phyloP scores from a whole-genome alignment of 345 rosid genomes.

The Eucalyptus viminalis region DNA sequence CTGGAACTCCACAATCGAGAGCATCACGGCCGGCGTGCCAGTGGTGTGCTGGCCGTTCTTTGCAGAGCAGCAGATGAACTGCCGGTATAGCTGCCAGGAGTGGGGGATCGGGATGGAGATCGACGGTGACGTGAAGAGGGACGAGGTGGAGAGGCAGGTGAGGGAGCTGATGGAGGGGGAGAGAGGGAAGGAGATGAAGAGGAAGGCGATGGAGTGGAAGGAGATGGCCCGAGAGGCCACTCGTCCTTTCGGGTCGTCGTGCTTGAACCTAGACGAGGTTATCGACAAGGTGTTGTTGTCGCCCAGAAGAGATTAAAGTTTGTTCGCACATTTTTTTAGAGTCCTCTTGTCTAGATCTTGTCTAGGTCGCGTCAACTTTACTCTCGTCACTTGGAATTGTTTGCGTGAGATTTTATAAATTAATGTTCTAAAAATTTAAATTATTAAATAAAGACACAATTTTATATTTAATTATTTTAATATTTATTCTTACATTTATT shows the following conservation, averaged over 20 bases:
- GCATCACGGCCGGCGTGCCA: conserved; percentile 28
- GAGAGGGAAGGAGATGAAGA: conserved; percentile 38
- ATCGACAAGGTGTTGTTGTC: conserved; percentile 8
- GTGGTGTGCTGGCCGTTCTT: conserved; percentile 61
- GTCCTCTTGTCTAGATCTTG: too few species aligned
- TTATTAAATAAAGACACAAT: too few species aligned
- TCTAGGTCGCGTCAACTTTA: too few species aligned
- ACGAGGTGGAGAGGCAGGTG: conserved; percentile 29
- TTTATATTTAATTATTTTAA: too few species aligned
- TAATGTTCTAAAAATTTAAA: too few species aligned
- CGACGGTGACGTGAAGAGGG: conserved; percentile 35
- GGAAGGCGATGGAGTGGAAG: conserved; percentile 32
- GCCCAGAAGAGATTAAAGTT: background rate
- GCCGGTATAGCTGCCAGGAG: conserved; percentile 19
- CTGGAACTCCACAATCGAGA: conserved; percentile 56
- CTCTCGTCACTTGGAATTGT: too few species aligned
- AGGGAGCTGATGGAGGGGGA: conserved; percentile 43
- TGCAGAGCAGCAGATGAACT: conserved; percentile 46
- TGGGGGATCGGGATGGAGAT: conserved; percentile 62
- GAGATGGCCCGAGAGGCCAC: conserved; percentile 8
- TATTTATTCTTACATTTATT: too few species aligned
- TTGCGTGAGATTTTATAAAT: too few species aligned
- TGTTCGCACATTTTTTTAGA: too few species aligned
- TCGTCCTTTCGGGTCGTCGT: conserved; percentile 16
- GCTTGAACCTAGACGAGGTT: conserved; percentile 9